A percentile compares a stretch with the other conserved stretches of the same genome.
phyloP scores from a whole-genome alignment of 305 asterid genomes.

The Nicotiana rustica region DNA sequence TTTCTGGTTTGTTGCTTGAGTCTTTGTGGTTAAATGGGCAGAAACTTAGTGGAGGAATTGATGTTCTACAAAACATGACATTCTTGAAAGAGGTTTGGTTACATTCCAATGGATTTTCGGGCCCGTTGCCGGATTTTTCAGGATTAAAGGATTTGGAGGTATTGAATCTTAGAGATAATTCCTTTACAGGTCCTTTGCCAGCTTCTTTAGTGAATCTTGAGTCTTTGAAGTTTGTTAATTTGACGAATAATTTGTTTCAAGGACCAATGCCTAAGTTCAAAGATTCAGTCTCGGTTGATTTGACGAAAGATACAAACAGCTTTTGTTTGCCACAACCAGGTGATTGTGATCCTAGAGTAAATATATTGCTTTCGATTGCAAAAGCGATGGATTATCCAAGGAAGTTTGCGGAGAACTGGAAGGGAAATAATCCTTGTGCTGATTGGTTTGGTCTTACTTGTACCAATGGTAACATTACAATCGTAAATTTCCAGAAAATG shows the following conservation, averaged over 20 bases:
- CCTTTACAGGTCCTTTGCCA: conserved; percentile 76
- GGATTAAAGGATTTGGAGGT: conserved; percentile 61
- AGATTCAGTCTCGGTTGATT: conserved; percentile 64
- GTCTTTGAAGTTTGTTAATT: conserved; percentile 71
- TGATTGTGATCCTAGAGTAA: conserved; percentile 80
- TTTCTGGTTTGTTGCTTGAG: conserved; percentile 72
- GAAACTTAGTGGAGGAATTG: conserved; percentile 72
- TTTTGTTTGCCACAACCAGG: conserved; percentile 84
- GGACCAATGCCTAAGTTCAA: conserved; percentile 84
- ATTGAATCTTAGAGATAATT: conserved; percentile 82
- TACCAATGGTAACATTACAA: conserved; percentile 71
- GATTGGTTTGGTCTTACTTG: conserved; percentile 91
- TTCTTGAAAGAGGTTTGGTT: conserved; percentile 87
- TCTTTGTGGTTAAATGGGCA: conserved; percentile 92
- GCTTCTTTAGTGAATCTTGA: conserved; percentile 66
- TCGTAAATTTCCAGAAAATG: conserved; percentile 84
- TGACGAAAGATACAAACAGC: conserved; percentile 61
- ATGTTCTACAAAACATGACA: conserved; percentile 81
- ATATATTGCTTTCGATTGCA: conserved; percentile 57
- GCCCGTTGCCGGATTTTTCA: conserved; percentile 75
- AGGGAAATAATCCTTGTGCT: conserved; percentile 79
- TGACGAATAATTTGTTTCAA: conserved; percentile 88
- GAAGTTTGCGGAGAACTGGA: conserved; percentile 83
- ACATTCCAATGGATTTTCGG: conserved; percentile 75
- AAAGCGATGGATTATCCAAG: conserved; percentile 68